Evolutionary conservation across 2,329 filamentous ascomycete species (phyloP), one percentile per base, ranked within the genome.

Genomic region (Alternaria gansuensis): DNA sequence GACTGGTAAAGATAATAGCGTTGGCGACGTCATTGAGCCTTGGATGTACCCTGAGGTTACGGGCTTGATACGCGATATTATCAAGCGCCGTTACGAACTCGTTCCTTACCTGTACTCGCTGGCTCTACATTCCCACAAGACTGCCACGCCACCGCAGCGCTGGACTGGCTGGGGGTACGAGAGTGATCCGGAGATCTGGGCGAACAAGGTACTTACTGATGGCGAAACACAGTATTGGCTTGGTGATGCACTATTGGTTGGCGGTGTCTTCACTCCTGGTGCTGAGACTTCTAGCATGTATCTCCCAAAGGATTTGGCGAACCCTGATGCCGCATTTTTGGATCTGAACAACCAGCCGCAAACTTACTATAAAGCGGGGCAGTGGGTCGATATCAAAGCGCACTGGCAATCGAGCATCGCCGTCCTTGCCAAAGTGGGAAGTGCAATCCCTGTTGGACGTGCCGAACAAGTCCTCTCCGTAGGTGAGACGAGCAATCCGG

Each of bases 121-220:
- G 1, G 83, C 84, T 41, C 80, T 92, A 0, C 81, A 85, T 51
- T 87, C 86, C 23, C 88, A 91, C 70, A 75, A 80, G 45, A 82
- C 78, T 0, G 89, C 89, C 0, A 78, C 81, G 0, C 88, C 89
- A 1, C 86, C 88, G 0, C 89, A 91, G 67, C 81, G 88, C 51
- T 92, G 90, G 89, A 86, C 87, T 0, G 90, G 89, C 0, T 91
- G 88, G 88, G 88, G 88, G 26, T 90, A 88, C 66, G 89, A 91
- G 69, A 69, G 77, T 0, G 89, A 92, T 64, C 79, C 86, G 0
- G 85, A 87, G 59, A 85, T 92, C 0, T 92, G 89, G 89, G 73
- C 28, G 3, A 85, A 79, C 2, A 81, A 81, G 46, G 68, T 80
- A 0, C 77, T 91, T 3, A 87, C 84, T 54, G 80, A 84, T 29